Conservation (phyloP, 139 green algal species). For the Coccomyxa sp. region DNA sequence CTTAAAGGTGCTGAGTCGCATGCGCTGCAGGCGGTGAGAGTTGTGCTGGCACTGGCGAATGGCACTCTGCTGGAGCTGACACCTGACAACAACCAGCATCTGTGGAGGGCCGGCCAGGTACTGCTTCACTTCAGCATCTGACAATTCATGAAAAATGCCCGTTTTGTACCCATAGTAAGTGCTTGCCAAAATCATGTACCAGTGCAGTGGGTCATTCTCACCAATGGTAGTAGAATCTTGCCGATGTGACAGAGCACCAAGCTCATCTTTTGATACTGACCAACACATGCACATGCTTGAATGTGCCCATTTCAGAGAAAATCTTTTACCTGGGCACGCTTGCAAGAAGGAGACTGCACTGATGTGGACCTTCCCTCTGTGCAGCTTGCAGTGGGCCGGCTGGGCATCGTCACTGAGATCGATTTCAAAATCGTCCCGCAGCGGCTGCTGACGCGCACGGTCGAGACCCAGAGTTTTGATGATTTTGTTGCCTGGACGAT, state of each 20-base stretch:
- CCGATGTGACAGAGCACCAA: neutral
- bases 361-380: neutral
- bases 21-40: slow-evolving; percentile 29
- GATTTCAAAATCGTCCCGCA: slow-evolving; percentile 51
- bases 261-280: neutral
- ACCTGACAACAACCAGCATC: slow-evolving; percentile 45
- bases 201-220: neutral
- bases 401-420: slow-evolving; percentile 70
- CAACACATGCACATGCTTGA: neutral
- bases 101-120: slow-evolving; percentile 44
- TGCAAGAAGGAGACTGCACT: neutral
- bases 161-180: neutral
- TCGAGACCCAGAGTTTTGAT: neutral
- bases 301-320: no score
- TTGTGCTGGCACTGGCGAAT: slow-evolving; percentile 71
- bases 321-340: neutral
- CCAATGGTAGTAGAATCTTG: neutral
- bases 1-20: neutral
- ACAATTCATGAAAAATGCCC: no score
- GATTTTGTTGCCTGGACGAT: slow-evolving; percentile 3
- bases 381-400: slow-evolving; percentile 46
- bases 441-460: neutral
- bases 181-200: neutral
- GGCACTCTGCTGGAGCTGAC: slow-evolving; percentile 59
- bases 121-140: neutral